phyloP scores from a whole-genome alignment of 768 basidiomycete species.

The Rhodotorula babjevae region DNA sequence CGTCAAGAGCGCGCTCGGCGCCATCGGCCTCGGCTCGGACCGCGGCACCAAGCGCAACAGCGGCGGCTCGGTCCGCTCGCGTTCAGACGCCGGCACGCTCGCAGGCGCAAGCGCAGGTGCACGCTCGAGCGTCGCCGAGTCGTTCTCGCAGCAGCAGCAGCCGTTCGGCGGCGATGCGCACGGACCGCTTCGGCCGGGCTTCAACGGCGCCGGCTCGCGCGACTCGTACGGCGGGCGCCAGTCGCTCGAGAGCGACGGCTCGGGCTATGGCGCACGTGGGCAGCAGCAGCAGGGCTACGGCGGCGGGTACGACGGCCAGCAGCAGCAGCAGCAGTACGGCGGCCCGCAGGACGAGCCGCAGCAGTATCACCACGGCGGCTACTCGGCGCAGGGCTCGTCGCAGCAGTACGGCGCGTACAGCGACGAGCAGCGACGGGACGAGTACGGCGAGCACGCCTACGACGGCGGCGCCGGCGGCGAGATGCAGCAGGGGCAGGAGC shows the following conservation, averaged over 20 bases:
- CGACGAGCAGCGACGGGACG: background rate
- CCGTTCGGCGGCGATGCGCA: background rate
- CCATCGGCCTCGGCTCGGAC: conserved; percentile 17
- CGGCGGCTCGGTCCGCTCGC: conserved; percentile 5
- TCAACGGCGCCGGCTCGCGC: background rate
- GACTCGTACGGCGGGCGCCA: background rate
- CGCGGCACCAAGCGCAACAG: conserved; percentile 1
- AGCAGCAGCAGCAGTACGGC: background rate
- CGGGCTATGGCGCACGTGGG: too few relatives aligned
- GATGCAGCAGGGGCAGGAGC: background rate
- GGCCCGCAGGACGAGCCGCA: background rate
- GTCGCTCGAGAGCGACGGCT: too few relatives aligned
- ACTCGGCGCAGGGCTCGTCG: too few relatives aligned
- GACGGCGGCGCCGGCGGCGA: background rate
- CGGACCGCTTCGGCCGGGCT: background rate
- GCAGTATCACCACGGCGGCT: background rate
- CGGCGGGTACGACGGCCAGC: background rate
- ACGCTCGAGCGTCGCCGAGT: conserved; percentile 2
- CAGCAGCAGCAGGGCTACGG: background rate
- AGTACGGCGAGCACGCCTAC: background rate
- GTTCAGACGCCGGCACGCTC: background rate
- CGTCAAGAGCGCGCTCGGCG: conserved; percentile 25
- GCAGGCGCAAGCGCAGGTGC: background rate
- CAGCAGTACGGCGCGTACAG: background rate
- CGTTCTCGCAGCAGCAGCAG: background rate